phyloP scores from a whole-genome alignment of 371 early-diverging fungal genomes.

The Mycotypha africana region DNA sequence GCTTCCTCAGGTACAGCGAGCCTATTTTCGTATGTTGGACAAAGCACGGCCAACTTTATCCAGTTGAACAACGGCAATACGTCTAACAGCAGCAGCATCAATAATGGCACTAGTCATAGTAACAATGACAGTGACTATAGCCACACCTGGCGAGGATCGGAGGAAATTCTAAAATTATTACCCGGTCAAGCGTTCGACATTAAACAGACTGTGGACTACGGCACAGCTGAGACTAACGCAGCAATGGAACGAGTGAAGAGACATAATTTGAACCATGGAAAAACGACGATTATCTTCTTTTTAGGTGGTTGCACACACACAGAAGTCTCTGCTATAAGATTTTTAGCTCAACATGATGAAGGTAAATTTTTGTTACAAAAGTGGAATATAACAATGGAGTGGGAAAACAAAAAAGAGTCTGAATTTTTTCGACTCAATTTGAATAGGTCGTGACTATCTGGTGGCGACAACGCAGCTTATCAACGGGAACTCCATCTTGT shows the following conservation, averaged over 20 bases:
- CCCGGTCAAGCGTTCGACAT: conserved; percentile 80
- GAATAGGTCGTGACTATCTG: conserved; percentile 72
- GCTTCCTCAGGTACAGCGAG: conserved; percentile 29
- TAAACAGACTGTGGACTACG: conserved; percentile 60
- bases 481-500: conserved; percentile 74
- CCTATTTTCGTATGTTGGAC: conserved; percentile 29
- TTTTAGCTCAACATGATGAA: conserved; percentile 72
- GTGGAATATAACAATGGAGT: no score
- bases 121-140: no score
- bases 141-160: conserved; percentile 89
- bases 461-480: conserved; percentile 84
- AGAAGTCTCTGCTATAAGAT: conserved; percentile 85
- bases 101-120: conserved; percentile 4
- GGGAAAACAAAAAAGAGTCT: neutral
- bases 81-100: neutral
- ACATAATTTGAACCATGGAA: conserved; percentile 54
- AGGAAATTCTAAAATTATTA: conserved; percentile 72
- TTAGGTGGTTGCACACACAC: conserved; percentile 95
- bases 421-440: neutral
- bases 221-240: conserved; percentile 39
- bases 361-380: conserved; percentile 36
- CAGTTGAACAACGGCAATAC: conserved; percentile 3
- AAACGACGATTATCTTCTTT: conserved; percentile 82
- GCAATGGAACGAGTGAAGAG: conserved; percentile 51
- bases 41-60: conserved; percentile 11